Percentiles rank a stretch among this genome's conserved stretches.
phyloP scores from a whole-genome alignment of 306 rosid genomes.

The Oemleria cerasiformis region DNA sequence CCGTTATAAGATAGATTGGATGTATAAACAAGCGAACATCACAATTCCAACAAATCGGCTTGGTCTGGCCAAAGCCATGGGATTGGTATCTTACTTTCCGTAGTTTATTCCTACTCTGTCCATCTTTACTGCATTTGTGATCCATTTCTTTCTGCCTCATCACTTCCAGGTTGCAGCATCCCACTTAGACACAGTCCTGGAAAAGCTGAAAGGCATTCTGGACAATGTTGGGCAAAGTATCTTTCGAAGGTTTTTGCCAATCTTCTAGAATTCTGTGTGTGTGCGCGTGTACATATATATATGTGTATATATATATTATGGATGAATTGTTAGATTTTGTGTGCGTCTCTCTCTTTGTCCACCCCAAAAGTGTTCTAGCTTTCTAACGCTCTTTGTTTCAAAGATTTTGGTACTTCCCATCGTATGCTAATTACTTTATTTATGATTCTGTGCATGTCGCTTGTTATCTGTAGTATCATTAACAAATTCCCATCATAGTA shows the following conservation, averaged over 20 bases:
- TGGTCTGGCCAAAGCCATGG: slow-evolving; percentile 97
- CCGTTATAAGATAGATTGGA: slow-evolving; percentile 75
- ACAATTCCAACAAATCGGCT: slow-evolving; percentile 82
- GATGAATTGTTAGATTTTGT: slow-evolving; percentile 7
- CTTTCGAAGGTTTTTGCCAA: slow-evolving; percentile 66
- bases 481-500: too few species aligned
- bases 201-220: slow-evolving; percentile 84
- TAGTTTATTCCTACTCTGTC: slow-evolving; percentile 25
- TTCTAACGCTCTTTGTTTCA: background rate
- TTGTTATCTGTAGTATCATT: too few species aligned
- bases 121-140: slow-evolving; percentile 27
- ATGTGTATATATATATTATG: slow-evolving; percentile 16
- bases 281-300: background rate
- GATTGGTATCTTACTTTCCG: slow-evolving; percentile 58
- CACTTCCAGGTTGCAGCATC: slow-evolving; percentile 86
- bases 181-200: slow-evolving; percentile 95
- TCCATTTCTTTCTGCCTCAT: slow-evolving; percentile 23
- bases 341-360: slow-evolving; percentile 1
- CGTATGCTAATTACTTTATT: background rate
- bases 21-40: slow-evolving; percentile 78
- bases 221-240: slow-evolving; percentile 84
- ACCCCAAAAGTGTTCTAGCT: background rate
- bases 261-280: slow-evolving; percentile 23
- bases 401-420: background rate
- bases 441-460: background rate